A percentile compares a stretch with the other conserved stretches of the same genome.
phyloP scores from a whole-genome alignment of 1,139 yeast species.

The Magnusiomyces suaveolens region DNA sequence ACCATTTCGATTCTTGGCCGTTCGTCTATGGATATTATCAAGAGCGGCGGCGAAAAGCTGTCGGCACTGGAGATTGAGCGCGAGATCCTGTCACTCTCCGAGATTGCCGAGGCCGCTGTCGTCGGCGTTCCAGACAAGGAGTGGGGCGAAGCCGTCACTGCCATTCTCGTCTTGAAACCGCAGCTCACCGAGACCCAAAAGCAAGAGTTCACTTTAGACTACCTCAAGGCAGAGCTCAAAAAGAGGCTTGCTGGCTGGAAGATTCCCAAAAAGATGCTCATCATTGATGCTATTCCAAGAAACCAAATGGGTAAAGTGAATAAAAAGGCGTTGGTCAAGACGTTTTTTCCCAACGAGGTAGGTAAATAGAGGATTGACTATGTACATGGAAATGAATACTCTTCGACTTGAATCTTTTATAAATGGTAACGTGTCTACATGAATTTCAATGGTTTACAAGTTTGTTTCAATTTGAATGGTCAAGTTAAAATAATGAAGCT shows the following conservation, averaged over 20 bases:
- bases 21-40: constrained; percentile 34
- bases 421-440: no score
- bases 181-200: constrained; percentile 10
- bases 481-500: no score
- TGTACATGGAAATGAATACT: no score
- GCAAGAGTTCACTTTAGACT: constrained; percentile 16
- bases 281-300: constrained; percentile 24
- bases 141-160: constrained; percentile 34
- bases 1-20: constrained; percentile 31
- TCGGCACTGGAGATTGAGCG: constrained; percentile 35
- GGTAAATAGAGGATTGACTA: no score
- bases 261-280: constrained; percentile 23
- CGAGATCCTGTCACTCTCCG: constrained; percentile 28
- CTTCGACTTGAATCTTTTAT: no score
- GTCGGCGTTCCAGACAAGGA: constrained; percentile 30
- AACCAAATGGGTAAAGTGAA: constrained; percentile 34
- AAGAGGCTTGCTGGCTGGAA: constrained; percentile 27
- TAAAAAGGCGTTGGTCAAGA: constrained; percentile 27
- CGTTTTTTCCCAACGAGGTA: constrained; percentile 17
- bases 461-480: no score
- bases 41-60: constrained; percentile 32
- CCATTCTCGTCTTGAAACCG: constrained; percentile 24
- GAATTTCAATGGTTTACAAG: no score
- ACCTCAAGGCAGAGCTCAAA: constrained; percentile 24
- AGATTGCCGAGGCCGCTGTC: constrained; percentile 30